Evolutionary conservation across 495 filamentous ascomycete species (phyloP), one percentile per base, ranked within the genome.

Genomic region (Hypoxylon fuscum): DNA sequence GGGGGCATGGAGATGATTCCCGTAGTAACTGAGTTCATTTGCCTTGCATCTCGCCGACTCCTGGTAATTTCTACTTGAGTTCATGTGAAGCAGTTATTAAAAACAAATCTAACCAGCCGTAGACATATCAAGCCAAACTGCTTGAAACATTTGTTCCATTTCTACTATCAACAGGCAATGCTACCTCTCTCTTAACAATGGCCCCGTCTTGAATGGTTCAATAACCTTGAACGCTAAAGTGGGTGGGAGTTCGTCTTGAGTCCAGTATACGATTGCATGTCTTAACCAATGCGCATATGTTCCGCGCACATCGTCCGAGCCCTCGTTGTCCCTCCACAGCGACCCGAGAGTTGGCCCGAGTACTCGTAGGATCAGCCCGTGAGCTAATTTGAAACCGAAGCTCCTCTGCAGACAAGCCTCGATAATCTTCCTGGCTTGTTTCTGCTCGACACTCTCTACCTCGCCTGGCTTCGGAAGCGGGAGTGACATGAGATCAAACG

Each of bases 321-420:
- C 80, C 10, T 73, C 71, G 66, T 81, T 37, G 41, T 72, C 76
- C 70, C 78, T 73, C 80, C 80, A 83, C 51, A 81, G 56, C 32
- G 75, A 76, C 12, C 80, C 78, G 10, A 83, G 53, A 2, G 80
- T 83, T 4, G 73, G 67, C 18, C 73, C 73, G 10, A 72, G 68
- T 0, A 84, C 75, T 14, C 72, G 69, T 22, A 82, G 41, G 31
- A 82, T 83, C 23, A 83, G 52, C 0, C 82, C 82, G 67, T 84
- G 82, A 0, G 78, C 81, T 11, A 86, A 62, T 71, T 85, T 85
- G 55, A 83, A 79, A 11, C 73, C 77, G 66, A 80, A 84, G 50
- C 79, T 81, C 54, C 62, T 74, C 38, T 51, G 62, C 48, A 84
- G 59, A 48, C 79, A 81, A 17, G 59, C 72, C 57, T 83, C 79